Evolutionary conservation across 371 early-diverging fungal species (phyloP).

Genomic region (Mortierella sp.): DNA sequence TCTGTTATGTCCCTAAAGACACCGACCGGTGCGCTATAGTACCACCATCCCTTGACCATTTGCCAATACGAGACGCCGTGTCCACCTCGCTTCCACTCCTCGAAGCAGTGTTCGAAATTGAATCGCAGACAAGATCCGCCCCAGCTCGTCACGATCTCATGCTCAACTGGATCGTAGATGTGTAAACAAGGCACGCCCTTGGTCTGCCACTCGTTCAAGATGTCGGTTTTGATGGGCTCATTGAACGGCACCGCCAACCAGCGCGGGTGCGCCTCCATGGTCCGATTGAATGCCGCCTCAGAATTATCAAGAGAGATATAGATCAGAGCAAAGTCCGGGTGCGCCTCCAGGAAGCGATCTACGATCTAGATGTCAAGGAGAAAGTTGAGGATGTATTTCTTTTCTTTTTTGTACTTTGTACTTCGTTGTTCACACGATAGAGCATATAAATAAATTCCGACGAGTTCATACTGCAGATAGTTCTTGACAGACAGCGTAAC

Average conservation of each 20-base stretch:
- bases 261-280: conserved; percentile 37
- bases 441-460: background rate
- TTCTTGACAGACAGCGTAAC: conserved; percentile 48
- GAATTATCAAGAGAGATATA: conserved; percentile 38
- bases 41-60: conserved; percentile 46
- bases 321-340: conserved; percentile 39
- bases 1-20: conserved; percentile 41
- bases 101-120: conserved; percentile 36
- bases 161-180: conserved; percentile 45
- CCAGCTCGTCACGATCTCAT: conserved; percentile 50
- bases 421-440: too few relatives aligned
- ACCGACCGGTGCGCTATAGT: conserved; percentile 31
- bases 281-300: conserved; percentile 29
- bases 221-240: conserved; percentile 34
- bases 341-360: conserved; percentile 30
- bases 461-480: conserved; percentile 19
- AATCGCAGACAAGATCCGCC: conserved; percentile 52
- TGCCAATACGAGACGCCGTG: conserved; percentile 38
- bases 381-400: too few relatives aligned
- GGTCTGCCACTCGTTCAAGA: conserved; percentile 45
- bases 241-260: conserved; percentile 49
- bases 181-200: conserved; percentile 44
- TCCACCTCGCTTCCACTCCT: conserved; percentile 38
- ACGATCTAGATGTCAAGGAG: conserved; percentile 12
- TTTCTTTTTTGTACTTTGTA: too few relatives aligned